Evolutionary conservation across 2,329 filamentous ascomycete genomes (phyloP).

Genomic region (Trichoderma semiorbis): DNA sequence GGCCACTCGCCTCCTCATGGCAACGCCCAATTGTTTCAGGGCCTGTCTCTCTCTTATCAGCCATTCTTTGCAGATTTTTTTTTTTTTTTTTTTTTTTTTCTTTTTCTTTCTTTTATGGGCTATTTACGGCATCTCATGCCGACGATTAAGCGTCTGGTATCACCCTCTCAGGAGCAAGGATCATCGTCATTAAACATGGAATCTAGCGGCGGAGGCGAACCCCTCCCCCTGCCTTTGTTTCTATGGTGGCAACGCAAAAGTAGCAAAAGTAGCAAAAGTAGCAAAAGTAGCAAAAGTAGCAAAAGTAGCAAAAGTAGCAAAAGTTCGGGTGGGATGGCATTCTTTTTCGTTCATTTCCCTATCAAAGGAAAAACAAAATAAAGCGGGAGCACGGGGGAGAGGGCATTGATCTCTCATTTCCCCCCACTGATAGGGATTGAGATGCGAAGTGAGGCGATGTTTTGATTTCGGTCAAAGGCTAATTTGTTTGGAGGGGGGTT

Average conservation of each 20-base stretch:
- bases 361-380: not conserved
- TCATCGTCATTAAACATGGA: not conserved
- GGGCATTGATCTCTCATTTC: slow-evolving; percentile 9
- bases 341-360: not conserved
- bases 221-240: not conserved
- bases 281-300: no score
- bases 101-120: not conserved
- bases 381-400: not conserved
- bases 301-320: no score
- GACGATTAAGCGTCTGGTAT: not conserved
- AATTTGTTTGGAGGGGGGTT: not conserved
- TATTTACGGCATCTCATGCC: not conserved
- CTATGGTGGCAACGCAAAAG: not conserved
- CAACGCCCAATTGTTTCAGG: not conserved
- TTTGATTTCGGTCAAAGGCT: not conserved
- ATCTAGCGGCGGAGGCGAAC: not conserved
- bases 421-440: not conserved
- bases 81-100: not conserved
- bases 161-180: not conserved
- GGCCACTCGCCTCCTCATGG: not conserved
- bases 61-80: not conserved
- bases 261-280: no score
- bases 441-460: not conserved
- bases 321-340: not conserved
- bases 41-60: not conserved